These are phyloP conservation scores for Xylona heveae DNA, from an alignment of 495 filamentous ascomycete genomes.

Conservation along the genomic window DNA sequence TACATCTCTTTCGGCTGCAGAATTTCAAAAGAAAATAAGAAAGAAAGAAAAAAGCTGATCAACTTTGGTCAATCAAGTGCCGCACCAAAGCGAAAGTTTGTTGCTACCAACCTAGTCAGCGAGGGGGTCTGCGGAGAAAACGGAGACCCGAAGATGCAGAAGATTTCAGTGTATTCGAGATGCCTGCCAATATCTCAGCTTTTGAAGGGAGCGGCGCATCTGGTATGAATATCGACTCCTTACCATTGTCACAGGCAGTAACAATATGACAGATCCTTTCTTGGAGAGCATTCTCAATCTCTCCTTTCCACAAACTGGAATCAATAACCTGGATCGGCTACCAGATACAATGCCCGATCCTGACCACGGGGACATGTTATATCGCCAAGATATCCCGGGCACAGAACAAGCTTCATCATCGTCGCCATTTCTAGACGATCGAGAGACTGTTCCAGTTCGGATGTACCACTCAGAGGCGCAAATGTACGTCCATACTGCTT, in stretches of 20 bases:
- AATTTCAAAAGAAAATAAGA: conserved; percentile 1
- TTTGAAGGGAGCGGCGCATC: no score
- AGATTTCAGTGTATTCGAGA: conserved; percentile 13
- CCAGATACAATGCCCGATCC: no score
- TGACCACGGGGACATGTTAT: conserved; percentile 14
- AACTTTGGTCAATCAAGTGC: conserved; percentile 24
- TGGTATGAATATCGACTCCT: no score
- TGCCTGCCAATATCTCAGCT: conserved; percentile 12
- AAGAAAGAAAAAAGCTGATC: not conserved
- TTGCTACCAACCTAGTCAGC: conserved; percentile 32
- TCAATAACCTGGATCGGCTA: no score
- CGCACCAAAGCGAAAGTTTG: conserved; percentile 28
- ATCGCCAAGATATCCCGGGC: conserved; percentile 12
- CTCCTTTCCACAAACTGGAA: no score
- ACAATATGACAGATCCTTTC: no score
- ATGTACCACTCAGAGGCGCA: conserved; percentile 7
- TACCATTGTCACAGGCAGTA: no score
- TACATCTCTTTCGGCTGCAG: not conserved
- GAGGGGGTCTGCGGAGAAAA: conserved; percentile 28
- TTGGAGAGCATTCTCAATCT: no score
- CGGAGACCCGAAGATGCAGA: conserved; percentile 11
- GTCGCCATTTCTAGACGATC: conserved; percentile 13
- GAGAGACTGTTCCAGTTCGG: conserved; percentile 12
- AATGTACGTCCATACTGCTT: conserved; percentile 12
- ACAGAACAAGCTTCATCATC: conserved; percentile 8